These are phyloP conservation scores for Nannizzia gypsea DNA, from an alignment of 2,329 filamentous ascomycete genomes.

Conservation along the genomic window DNA sequence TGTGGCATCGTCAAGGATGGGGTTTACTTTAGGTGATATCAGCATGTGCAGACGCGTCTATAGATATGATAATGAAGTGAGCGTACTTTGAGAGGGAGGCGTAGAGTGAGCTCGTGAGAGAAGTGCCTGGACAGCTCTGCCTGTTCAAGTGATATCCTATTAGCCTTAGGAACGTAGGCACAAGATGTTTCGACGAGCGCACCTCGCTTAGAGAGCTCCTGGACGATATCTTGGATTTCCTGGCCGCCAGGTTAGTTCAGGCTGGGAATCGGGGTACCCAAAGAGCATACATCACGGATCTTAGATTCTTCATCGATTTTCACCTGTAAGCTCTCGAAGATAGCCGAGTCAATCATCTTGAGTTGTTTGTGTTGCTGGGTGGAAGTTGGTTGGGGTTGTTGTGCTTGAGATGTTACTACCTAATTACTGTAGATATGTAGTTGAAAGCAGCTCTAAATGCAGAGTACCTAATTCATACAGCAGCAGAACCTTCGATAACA, in stretches of 20 bases:
- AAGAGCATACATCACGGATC: constrained; percentile 55
- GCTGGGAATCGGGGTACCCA: too few species aligned
- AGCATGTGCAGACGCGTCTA: not conserved
- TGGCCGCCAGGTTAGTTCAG: constrained; percentile 21
- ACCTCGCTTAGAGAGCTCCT: constrained; percentile 69
- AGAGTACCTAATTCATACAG: too few species aligned
- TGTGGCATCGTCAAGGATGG: constrained; percentile 58
- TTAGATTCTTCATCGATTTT: constrained; percentile 80
- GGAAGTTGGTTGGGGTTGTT: constrained; percentile 10
- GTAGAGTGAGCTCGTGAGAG: constrained; percentile 86
- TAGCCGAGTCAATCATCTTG: constrained; percentile 59
- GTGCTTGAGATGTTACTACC: not conserved
- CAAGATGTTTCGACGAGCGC: not conserved
- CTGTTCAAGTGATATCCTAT: constrained; percentile 26
- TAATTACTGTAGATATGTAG: too few species aligned
- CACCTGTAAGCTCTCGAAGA: constrained; percentile 77
- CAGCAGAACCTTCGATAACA: too few species aligned
- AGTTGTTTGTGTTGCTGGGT: constrained; percentile 11
- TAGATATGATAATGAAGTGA: not conserved
- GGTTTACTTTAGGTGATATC: constrained; percentile 43
- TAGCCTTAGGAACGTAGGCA: not conserved
- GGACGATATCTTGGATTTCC: constrained; percentile 67
- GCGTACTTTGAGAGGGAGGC: constrained; percentile 50
- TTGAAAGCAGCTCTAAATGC: too few species aligned
- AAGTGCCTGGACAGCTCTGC: constrained; percentile 66